Conservation (phyloP, 257 asterid genomes). For the Solanum virginianum region DNA sequence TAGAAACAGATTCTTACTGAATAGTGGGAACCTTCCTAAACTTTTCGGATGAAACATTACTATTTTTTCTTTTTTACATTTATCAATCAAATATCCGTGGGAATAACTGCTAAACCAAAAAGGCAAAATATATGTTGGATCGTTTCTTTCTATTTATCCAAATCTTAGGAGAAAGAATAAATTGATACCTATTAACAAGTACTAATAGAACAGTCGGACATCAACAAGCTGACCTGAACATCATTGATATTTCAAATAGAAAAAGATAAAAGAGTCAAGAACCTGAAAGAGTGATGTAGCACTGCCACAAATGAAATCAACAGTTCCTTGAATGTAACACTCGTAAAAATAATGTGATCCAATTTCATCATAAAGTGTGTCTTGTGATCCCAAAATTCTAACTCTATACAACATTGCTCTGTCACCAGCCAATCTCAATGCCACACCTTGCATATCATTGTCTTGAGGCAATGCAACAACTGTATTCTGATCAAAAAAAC, state of each 20-base stretch:
- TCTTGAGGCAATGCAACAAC: conserved; percentile 26
- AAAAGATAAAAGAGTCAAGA: neutral
- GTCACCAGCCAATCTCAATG: conserved; percentile 51
- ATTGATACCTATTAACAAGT: neutral
- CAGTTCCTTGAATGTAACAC: conserved; percentile 59
- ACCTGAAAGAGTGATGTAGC: conserved; percentile 69
- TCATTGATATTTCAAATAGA: neutral
- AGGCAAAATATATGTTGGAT: neutral
- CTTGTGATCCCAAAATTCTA: conserved; percentile 70
- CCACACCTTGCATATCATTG: conserved; percentile 61
- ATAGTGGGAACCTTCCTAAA: neutral
- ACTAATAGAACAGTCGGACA: neutral
- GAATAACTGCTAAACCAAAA: too few species aligned
- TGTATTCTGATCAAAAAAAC: conserved; percentile 34
- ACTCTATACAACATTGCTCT: conserved; percentile 52
- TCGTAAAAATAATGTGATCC: conserved; percentile 55
- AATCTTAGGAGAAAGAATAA: neutral
- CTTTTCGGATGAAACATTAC: neutral
- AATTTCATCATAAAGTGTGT: conserved; percentile 51
- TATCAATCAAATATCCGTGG: neutral
- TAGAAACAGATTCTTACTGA: too few species aligned
- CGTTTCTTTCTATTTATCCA: neutral
- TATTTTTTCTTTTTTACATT: neutral
- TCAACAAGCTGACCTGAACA: neutral
- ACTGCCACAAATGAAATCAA: conserved; percentile 72